A percentile compares a stretch with the other conserved stretches of the same genome.
Evolutionary conservation across 495 filamentous ascomycete species (phyloP).

Genomic region (Trichoderma gamsii): DNA sequence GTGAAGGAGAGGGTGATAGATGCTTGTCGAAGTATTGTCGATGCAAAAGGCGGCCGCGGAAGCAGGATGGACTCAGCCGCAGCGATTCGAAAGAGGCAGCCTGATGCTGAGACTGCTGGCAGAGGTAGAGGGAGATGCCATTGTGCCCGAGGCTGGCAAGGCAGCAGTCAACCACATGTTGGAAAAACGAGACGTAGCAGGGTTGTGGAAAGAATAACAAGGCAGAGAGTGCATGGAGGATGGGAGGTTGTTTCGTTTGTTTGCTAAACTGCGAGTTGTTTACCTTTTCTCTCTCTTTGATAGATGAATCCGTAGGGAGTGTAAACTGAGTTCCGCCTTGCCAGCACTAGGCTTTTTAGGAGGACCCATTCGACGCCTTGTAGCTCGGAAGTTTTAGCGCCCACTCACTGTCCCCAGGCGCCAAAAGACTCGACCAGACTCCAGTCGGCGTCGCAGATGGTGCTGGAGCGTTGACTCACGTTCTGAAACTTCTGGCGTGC

Average conservation of each 20-base stretch:
- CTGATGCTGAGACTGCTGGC: not conserved
- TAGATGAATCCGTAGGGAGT: not conserved
- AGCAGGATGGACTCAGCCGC: conserved; percentile 9
- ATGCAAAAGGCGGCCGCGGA: not conserved
- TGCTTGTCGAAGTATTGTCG: not conserved
- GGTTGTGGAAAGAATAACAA: no score
- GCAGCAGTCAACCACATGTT: not conserved
- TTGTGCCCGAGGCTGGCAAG: not conserved
- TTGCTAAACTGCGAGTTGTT: no score
- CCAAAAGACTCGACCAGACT: no score
- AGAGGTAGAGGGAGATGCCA: no score
- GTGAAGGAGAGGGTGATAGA: not conserved
- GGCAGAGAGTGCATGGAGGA: no score
- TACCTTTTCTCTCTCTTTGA: not conserved
- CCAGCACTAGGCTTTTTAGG: not conserved
- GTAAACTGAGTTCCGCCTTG: not conserved
- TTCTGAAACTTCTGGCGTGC: not conserved
- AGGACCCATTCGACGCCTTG: not conserved
- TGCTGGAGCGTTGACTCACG: not conserved
- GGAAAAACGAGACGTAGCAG: no score
- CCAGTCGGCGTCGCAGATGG: not conserved
- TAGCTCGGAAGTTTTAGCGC: not conserved
- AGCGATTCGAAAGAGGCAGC: not conserved
- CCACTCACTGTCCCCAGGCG: not conserved
- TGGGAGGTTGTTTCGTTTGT: no score